Evolutionary conservation across 352 stramenopile genomes (phyloP), one percentile per base, ranked within the genome.

Genomic region (Globisporangium okanoganense): DNA sequence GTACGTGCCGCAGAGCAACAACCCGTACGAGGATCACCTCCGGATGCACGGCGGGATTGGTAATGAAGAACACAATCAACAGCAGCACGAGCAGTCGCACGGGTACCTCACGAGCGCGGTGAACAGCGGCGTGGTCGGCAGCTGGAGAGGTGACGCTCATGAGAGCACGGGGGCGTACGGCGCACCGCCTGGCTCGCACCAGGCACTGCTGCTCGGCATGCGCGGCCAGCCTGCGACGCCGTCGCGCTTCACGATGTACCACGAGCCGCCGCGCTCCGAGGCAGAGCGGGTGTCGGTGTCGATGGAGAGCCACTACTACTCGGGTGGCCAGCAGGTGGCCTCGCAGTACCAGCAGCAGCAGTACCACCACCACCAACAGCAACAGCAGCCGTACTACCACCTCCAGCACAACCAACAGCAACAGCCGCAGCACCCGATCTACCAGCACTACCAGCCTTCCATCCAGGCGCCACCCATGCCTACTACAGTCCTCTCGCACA

Each of bases 141-240:
- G 13, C 38, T 40, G 27, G 48, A 27, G 38, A 33, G 31, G 59
- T 18, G n/a, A 25, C 31, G 45, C 47, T n/a, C 16, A 20, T 13
- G 58, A 58, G 13, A 53, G 20, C 36, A 57, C 18, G 22, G 58
- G 49, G 5, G 16, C 50, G n/a, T 64, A 64, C 38, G 36, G 48
- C n/a, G 38, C 58, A 2, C 58, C 51, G 10, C 58, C 40, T n/a
- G 58, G 48, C 4, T 64, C 48, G 47, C 58, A 64, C 48, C 58
- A 64, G 43, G 58, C 58, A 29, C 38, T 64, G 10, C 13, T 64
- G 27, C 38, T 64, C 33, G 58, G 57, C 51, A 64, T 64, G 58
- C 58, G 58, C 8, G 48, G 47, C 5, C 57, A 38, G 16, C 29
- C n/a, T 6, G 14, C 38, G 8, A 6, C 38, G 27, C 22, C 58